Base-by-base conservation (phyloP, 306 rosid genomes). In the Crataegus laevigata region DNA sequence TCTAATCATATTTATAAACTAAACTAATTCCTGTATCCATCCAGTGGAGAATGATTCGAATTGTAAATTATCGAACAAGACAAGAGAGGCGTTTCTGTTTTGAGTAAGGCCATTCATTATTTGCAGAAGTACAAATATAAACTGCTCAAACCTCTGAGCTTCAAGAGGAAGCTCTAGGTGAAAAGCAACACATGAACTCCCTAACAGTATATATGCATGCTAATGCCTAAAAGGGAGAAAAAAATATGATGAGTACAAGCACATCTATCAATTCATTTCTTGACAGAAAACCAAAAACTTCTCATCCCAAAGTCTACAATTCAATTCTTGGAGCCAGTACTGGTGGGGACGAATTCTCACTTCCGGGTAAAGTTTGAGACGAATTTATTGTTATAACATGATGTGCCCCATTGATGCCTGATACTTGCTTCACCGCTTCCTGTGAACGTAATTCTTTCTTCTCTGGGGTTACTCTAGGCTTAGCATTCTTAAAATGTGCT, bases 401-500 rank as follows among this genome's bases (percentile, higher is more conserved):
- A 26, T 71, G 75, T 6, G 64, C 26, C 22, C 32, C 30, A 22
- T 36, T 25, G 22, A 63, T 30, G 66, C 66, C 11, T 26, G 36
- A 60, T 26, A 25, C 66, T 26, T 34, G 21, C 34, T 26, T 11
- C 13, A 11, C 29, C 2, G 28, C 15, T 26, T 4, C 66, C 36
- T 5, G 36, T 14, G 66, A 26, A 14, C 36, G 14, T 29, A 63
- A 17, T 30, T 63, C 42, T n/a, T 72, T 34, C 38, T 36, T n/a
- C 24, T 66, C 68, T 1, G 78, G 78, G 11, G 74, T 64, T 11
- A 78, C 73, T 64, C 62, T 66, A 6, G 73, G 78, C 68, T 64
- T 72, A 21, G 17, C 50, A 28, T 50, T 62, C 70, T 66, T 74
- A 36, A 79, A 79, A 13, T 47, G 68, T 18, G 82, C 75, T 1